phyloP scores from a whole-genome alignment of 148 eudicot species.

The Hydrangea macrophylla region DNA sequence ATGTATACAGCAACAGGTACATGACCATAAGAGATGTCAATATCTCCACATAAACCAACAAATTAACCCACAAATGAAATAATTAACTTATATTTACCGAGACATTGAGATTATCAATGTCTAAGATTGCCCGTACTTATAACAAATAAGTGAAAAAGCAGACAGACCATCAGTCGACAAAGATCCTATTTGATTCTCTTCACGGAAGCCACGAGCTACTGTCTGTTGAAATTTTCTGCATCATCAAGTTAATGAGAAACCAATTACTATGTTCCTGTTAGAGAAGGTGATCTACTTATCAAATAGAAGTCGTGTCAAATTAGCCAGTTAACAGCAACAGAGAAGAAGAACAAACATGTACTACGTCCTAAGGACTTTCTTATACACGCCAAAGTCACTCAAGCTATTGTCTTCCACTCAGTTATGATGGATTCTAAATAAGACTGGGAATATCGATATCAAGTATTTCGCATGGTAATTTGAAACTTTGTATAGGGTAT shows the following conservation, averaged over 20 bases:
- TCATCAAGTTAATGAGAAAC: conserved; percentile 6
- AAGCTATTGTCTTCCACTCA: not conserved
- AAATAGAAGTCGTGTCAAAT: not conserved
- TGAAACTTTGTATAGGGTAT: not conserved
- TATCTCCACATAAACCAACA: not conserved
- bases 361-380: not conserved
- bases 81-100: not conserved
- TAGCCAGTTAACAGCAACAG: not conserved
- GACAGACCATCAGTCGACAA: conserved; percentile 41
- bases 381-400: not conserved
- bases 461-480: not conserved
- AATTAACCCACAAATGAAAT: not conserved
- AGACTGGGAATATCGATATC: not conserved
- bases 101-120: not conserved
- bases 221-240: conserved; percentile 62
- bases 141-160: not conserved
- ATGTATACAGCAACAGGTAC: not conserved
- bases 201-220: conserved; percentile 13
- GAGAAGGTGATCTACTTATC: not conserved
- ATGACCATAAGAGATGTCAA: not conserved
- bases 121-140: not conserved
- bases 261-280: not conserved
- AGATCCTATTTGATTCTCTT: conserved; percentile 23
- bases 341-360: not conserved
- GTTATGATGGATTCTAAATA: not conserved